Evolutionary conservation across 768 basidiomycete genomes (phyloP), one percentile per base, ranked within the genome.

Genomic region (Hygrocybe coccinea): DNA sequence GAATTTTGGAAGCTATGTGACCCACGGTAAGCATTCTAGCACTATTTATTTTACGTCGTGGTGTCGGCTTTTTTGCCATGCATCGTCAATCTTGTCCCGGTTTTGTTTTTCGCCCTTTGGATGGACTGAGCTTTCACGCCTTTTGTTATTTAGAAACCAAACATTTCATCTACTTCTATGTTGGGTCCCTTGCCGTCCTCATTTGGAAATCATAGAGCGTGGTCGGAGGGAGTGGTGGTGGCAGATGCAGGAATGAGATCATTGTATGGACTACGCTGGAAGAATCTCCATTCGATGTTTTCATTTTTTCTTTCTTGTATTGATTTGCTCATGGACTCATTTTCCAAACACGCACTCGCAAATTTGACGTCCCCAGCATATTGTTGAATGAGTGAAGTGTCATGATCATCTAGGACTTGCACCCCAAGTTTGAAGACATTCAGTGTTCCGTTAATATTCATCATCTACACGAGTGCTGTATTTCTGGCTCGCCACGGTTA

Each of bases 111-210:
- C n/a, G n/a, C n/a, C n/a, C 29, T 29, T 29, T 3, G 29, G 29
- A 29, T 29, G 4, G 29, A 29, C 29, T 29, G 29, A 29, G 39
- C 44, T 62, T 37, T 29, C 44, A 50, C 41, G 52, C 58, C 14
- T 56, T 52, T 49, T 49, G 24, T 51, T 57, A 34, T 56, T 29
- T 71, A 97, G 94, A 97, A 82, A 95, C 93, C 61, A 95, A 94
- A 72, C 89, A 97, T 69, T 98, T 98, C 76, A 94, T 98, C 76
- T 98, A 98, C 80, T 95, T 95, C 75, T 97, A 95, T 78, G 79
- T 98, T 69, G 93, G 91, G 55, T 76, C 86, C 35, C 85, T 95
- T 64, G 95, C 95, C 58, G 84, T 97, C 74, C 86, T 97, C 71
- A 84, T 93, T 76, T 93, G 91, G 91, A 93, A 91, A 77, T 92